These are phyloP conservation scores for Tetrahymena elliotti DNA, from an alignment of 73 alveolate species.

Conservation along the genomic window DNA sequence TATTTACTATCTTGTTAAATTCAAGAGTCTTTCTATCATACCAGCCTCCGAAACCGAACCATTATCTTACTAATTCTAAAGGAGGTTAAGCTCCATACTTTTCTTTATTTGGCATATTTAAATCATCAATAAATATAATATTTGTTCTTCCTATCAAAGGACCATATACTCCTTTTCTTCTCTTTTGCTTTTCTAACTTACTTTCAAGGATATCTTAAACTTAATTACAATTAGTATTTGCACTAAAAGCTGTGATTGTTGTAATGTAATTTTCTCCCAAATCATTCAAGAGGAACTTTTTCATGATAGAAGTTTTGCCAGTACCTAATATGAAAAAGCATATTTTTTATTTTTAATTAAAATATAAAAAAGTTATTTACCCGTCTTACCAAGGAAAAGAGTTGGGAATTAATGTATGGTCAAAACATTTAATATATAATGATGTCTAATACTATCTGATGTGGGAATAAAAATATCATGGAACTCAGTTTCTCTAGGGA, in stretches of 20 bases:
- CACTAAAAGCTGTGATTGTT: slow-evolving; percentile 67
- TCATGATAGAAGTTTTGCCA: slow-evolving; percentile 87
- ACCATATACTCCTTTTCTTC: slow-evolving; percentile 95
- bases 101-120: slow-evolving; percentile 95
- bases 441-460: slow-evolving; percentile 72
- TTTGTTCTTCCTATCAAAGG: slow-evolving; percentile 87
- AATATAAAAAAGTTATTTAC: slow-evolving; percentile 31
- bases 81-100: slow-evolving; percentile 98
- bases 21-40: slow-evolving; percentile 84
- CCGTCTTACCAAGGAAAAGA: slow-evolving; percentile 84
- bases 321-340: slow-evolving; percentile 92
- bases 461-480: slow-evolving; percentile 84
- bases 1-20: slow-evolving; percentile 36
- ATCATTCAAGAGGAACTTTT: slow-evolving; percentile 80
- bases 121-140: slow-evolving; percentile 94
- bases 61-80: slow-evolving; percentile 86
- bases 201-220: slow-evolving; percentile 69
- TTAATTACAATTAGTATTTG: slow-evolving; percentile 64
- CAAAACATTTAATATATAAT: slow-evolving; percentile 53
- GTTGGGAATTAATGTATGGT: slow-evolving; percentile 43
- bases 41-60: slow-evolving; percentile 91
- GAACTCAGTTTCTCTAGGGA: slow-evolving; percentile 71
- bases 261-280: slow-evolving; percentile 63
- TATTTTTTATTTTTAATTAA: slow-evolving; percentile 49
- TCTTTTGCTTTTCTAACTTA: slow-evolving; percentile 61